Evolutionary conservation across 1,139 yeast genomes (phyloP), one percentile per base, ranked within the genome.

Genomic region (Taiozyma sp.): DNA sequence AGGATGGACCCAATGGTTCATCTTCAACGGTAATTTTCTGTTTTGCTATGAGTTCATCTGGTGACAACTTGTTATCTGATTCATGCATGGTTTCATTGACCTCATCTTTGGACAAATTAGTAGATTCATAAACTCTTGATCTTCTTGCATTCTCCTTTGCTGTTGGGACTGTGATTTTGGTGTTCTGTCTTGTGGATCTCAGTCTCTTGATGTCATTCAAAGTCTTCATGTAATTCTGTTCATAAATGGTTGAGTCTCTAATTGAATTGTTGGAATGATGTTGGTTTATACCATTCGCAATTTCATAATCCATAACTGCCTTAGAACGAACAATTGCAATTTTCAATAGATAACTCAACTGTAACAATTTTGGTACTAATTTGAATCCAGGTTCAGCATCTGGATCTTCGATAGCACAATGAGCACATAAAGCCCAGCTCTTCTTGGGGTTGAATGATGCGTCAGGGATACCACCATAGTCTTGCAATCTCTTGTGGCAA

Each of bases 251-350:
- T 14, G 44, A 39, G 10, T 43, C 44, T 14, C 10, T 12, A n/a
- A 22, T 34, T 5, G 32, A 19, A 13, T 19, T 34, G 14, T 23
- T 16, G 27, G 16, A 10, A 24, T 9, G n/a, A 8, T 27, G 22
- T 19, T 43, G 29, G 4, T 40, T 41, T 3, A 39, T 39, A 14
- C 48, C 51, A 43, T 51, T 56, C 4, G 65, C 50, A 2, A 66
- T 60, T 54, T 75, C 78, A 23, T 72, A 70, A 36, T 74, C 75
- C 79, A 89, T 81, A 0, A 87, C 91, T 24, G 84, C 78, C 60
- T 80, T 83, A 3, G 96, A 85, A 53, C 97, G 76, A 8, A 86
- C 80, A 47, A 91, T 74, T 0, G 98, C 98, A 58, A 93, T 91
- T 61, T 88, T 87, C 57, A 92, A 72, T 48, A 93, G 71, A 65